A percentile compares a stretch with the other conserved stretches of the same genome.
These are phyloP conservation scores for Naganishia sp. DNA, from an alignment of 1,284 basidiomycete species.

Conservation along the genomic window DNA sequence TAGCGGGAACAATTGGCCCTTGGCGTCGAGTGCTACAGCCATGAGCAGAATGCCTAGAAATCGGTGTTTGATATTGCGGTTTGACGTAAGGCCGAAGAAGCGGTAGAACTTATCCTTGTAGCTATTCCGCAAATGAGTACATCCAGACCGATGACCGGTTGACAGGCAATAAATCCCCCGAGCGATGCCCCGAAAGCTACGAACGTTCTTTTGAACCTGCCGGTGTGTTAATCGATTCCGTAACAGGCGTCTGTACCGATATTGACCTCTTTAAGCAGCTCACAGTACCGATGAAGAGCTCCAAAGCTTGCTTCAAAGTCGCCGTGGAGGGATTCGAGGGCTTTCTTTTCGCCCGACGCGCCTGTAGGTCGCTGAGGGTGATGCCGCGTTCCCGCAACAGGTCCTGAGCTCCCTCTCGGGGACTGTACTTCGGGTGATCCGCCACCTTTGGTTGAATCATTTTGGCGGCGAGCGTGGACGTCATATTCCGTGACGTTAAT, in stretches of 20 bases:
- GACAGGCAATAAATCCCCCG: neutral
- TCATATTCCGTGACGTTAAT: slow-evolving; percentile 5
- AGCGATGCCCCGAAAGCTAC: neutral
- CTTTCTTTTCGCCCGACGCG: neutral
- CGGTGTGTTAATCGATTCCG: neutral
- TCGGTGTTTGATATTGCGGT: neutral
- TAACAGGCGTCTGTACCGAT: neutral
- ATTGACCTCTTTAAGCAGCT: neutral
- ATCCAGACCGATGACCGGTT: neutral
- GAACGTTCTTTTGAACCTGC: neutral
- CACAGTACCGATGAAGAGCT: neutral
- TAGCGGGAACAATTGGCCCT: neutral
- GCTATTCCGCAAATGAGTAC: neutral
- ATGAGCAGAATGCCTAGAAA: neutral
- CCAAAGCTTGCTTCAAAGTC: neutral
- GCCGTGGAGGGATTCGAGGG: neutral
- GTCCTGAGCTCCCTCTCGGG: neutral
- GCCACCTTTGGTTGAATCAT: slow-evolving; percentile 4
- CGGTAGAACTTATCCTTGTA: neutral
- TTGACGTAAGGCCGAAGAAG: neutral
- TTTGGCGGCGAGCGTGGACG: slow-evolving; percentile 1
- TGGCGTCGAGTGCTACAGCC: neutral
- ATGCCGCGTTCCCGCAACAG: neutral
- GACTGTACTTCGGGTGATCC: neutral
- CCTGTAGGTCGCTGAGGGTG: neutral